Conservation (phyloP, 2,329 filamentous ascomycete species). For the Talaromyces rugulosus region DNA sequence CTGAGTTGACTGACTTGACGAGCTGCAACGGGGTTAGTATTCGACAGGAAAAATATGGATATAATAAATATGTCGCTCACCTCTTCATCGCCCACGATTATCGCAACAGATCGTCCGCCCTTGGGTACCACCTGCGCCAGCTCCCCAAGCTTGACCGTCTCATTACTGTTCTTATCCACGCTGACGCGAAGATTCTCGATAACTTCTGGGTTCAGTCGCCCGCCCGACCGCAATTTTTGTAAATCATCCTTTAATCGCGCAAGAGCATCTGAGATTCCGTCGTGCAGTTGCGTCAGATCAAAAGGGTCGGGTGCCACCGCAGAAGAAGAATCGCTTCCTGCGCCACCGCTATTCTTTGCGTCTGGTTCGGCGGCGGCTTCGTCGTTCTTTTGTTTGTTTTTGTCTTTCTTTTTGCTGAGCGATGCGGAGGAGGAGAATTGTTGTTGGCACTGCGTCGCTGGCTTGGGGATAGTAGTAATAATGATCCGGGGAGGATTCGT, state of each 20-base stretch:
- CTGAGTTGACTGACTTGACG: slow-evolving; percentile 41
- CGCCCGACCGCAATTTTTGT: slow-evolving; percentile 58
- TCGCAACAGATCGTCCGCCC: slow-evolving; percentile 55
- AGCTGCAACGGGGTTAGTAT: slow-evolving; percentile 26
- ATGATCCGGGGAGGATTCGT: background rate
- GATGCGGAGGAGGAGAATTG: slow-evolving; percentile 8
- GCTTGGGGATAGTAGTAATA: background rate
- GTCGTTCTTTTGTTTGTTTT: slow-evolving; percentile 4
- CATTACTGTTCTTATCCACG: slow-evolving; percentile 49
- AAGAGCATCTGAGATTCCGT: slow-evolving; percentile 52
- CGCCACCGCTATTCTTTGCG: background rate
- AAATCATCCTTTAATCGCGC: slow-evolving; percentile 58
- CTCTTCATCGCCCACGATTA: slow-evolving; percentile 62
- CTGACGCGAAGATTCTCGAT: slow-evolving; percentile 60
- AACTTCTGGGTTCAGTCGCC: slow-evolving; percentile 58
- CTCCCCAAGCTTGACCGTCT: slow-evolving; percentile 55
- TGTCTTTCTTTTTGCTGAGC: slow-evolving; percentile 12
- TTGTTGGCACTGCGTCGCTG: background rate
- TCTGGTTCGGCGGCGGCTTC: background rate
- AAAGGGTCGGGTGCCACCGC: slow-evolving; percentile 46
- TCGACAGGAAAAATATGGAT: background rate
- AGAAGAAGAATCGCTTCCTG: slow-evolving; percentile 22
- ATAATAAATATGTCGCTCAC: slow-evolving; percentile 38
- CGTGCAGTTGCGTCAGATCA: slow-evolving; percentile 57
- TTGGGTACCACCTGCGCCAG: slow-evolving; percentile 65